Base-by-base conservation (phyloP, 148 eudicot species). In the Fagopyrum tataricum region DNA sequence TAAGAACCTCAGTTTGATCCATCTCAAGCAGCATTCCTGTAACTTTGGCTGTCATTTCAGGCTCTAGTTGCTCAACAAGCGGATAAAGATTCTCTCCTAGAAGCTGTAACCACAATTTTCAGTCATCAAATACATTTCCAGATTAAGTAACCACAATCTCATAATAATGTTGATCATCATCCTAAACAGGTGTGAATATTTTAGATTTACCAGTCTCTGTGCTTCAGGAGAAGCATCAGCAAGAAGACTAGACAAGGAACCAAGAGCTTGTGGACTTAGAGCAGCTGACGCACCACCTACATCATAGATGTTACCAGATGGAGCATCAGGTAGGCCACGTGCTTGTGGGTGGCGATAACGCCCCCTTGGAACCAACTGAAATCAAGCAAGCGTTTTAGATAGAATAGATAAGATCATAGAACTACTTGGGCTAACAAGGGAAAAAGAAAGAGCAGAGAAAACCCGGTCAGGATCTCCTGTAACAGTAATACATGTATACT, bases 21-120 rank as follows among this genome's bases (percentile, higher is more conserved):
- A 91, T 87, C 84, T 88, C 96, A 20, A 91, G 81, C 67, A 91
- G 84, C 97, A 91, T 91, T n/a, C 93, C 91, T 0, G 97, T 91
- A 41, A 91, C 97, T 87, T 91, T 91, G 3, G 97, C 91, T 0
- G 93, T 88, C 78, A 76, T 69, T 73, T 89, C 87, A 0, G 86
- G 85, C 81, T 89, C 91, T 47, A 89, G 75, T 80, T 83, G 87
- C 77, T 91, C 93, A 74, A 89, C 97, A 47, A 87, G 79, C 2
- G 97, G 97, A 80, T 89, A 91, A 13, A 91, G 84, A 67, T 83
- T 86, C 82, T 91, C 97, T 41, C 97, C 93, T 81, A 89, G 68
- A 77, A 91, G 76, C 97, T 91, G 72, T 71, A 78, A 91, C 23
- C 11, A 6, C 64, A 58, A 23, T 21, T 3, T 23, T 0, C 23